A percentile compares a stretch with the other conserved stretches of the same genome.
Evolutionary conservation across 371 early-diverging fungal species (phyloP).

Genomic region (Gilbertella persicaria): DNA sequence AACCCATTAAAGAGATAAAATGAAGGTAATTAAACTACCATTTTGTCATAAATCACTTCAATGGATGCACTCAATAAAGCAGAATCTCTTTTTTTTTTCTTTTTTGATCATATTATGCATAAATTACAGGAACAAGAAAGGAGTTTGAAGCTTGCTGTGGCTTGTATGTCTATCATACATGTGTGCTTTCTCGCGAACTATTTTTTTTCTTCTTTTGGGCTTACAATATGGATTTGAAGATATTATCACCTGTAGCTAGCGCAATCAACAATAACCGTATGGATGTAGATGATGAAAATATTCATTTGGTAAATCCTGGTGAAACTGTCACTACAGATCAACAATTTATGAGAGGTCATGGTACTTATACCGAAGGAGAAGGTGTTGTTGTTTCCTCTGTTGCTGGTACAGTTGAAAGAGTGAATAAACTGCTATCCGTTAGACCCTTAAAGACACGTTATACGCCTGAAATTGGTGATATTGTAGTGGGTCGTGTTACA

Average conservation of each 20-base stretch:
- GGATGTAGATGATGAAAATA: constrained; percentile 46
- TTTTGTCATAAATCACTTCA: no score
- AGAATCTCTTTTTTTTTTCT: no score
- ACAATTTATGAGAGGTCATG: constrained; percentile 95
- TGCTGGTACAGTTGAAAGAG: constrained; percentile 91
- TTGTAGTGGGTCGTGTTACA: constrained; percentile 96
- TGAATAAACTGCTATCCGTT: constrained; percentile 96
- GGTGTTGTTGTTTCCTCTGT: constrained; percentile 78
- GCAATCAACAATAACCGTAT: constrained; percentile 32
- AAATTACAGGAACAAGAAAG: no score
- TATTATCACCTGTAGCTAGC: constrained; percentile 44
- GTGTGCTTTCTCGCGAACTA: constrained; percentile 22
- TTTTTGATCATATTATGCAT: no score
- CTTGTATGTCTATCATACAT: no score
- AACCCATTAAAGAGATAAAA: no score
- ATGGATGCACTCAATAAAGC: no score
- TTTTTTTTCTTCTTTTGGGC: neutral
- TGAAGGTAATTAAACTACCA: no score
- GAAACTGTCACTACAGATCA: constrained; percentile 82
- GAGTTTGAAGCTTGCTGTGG: no score
- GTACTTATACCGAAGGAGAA: constrained; percentile 81
- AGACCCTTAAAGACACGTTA: constrained; percentile 88
- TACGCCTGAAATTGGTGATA: constrained; percentile 97
- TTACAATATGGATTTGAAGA: constrained; percentile 28
- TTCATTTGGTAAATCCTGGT: constrained; percentile 84